Conservation (phyloP, 805 yeast species). For the Wickerhamomyces strasburgensis region DNA sequence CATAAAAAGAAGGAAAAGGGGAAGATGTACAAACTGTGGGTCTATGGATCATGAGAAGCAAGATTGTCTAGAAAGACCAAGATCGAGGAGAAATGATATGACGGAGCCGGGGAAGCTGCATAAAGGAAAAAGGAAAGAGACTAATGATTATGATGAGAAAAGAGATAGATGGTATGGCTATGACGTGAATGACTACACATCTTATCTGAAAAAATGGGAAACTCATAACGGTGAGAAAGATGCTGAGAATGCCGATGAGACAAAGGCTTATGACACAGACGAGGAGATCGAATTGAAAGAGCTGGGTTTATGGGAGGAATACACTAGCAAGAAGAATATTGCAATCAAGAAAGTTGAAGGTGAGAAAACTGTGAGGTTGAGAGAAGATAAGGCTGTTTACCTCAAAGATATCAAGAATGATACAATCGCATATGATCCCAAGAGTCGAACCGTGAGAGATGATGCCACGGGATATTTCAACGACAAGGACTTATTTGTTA, state of each 20-base stretch:
- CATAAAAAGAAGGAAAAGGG: constrained; percentile 23
- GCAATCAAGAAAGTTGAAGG: constrained; percentile 29
- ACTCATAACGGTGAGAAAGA: constrained; percentile 25
- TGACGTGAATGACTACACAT: constrained; percentile 56
- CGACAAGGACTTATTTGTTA: constrained; percentile 44
- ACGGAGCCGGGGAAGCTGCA: neutral
- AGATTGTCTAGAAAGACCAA: constrained; percentile 59
- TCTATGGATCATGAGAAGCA: constrained; percentile 38
- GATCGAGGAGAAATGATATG: constrained; percentile 27
- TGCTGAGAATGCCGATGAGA: constrained; percentile 12
- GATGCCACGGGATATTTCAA: constrained; percentile 30
- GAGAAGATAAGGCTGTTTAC: constrained; percentile 77
- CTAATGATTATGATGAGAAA: constrained; percentile 26
- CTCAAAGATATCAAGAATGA: constrained; percentile 41
- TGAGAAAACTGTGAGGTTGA: constrained; percentile 49
- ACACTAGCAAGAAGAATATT: neutral
- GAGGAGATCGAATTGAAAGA: constrained; percentile 39
- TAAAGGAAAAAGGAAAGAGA: constrained; percentile 20
- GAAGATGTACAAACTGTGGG: constrained; percentile 58
- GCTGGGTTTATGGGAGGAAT: constrained; percentile 30
- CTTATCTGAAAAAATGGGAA: constrained; percentile 44
- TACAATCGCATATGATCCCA: constrained; percentile 49
- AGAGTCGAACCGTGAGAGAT: constrained; percentile 37
- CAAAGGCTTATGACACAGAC: constrained; percentile 32
- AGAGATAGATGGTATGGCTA: constrained; percentile 56